Conservation (phyloP, 1,139 yeast genomes). For the Arxiozyma slooffiae region DNA sequence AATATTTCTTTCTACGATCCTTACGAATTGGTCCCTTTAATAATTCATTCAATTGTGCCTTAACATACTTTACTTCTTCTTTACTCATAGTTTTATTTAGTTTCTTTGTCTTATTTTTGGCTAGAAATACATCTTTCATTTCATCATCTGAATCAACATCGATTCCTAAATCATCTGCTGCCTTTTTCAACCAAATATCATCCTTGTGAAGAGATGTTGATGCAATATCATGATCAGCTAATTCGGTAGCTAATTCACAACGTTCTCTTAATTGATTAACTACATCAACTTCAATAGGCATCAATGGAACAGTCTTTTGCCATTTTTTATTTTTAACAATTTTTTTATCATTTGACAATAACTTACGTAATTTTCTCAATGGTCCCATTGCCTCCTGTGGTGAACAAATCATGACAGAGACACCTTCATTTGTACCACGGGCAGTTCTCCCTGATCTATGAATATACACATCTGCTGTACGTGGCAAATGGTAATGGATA, state of each 20-base stretch:
- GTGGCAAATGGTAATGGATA: slow-evolving; percentile 88
- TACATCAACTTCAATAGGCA: slow-evolving; percentile 72
- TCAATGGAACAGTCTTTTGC: slow-evolving; percentile 53
- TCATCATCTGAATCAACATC: slow-evolving; percentile 52
- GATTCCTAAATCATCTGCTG: slow-evolving; percentile 87
- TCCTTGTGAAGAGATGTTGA: slow-evolving; percentile 58
- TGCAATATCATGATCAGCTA: slow-evolving; percentile 63
- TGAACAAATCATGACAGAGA: slow-evolving; percentile 81
- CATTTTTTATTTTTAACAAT: slow-evolving; percentile 26
- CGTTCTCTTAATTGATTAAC: slow-evolving; percentile 63
- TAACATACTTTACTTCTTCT: slow-evolving; percentile 40
- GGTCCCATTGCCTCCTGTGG: slow-evolving; percentile 93
- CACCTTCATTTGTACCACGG: slow-evolving; percentile 91
- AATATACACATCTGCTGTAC: slow-evolving; percentile 88
- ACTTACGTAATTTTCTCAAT: slow-evolving; percentile 59
- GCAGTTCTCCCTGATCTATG: slow-evolving; percentile 98
- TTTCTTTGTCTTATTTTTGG: slow-evolving; percentile 53
- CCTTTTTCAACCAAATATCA: slow-evolving; percentile 72
- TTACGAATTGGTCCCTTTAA: slow-evolving; percentile 54
- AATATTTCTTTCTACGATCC: slow-evolving; percentile 60
- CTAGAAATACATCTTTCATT: slow-evolving; percentile 53
- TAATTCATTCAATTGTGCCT: slow-evolving; percentile 48
- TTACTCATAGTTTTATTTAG: slow-evolving; percentile 46
- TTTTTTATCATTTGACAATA: slow-evolving; percentile 30
- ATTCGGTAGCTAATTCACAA: slow-evolving; percentile 54